These are phyloP conservation scores for Fraxinus cuspidata DNA, from an alignment of 257 asterid genomes.

Conservation along the genomic window DNA sequence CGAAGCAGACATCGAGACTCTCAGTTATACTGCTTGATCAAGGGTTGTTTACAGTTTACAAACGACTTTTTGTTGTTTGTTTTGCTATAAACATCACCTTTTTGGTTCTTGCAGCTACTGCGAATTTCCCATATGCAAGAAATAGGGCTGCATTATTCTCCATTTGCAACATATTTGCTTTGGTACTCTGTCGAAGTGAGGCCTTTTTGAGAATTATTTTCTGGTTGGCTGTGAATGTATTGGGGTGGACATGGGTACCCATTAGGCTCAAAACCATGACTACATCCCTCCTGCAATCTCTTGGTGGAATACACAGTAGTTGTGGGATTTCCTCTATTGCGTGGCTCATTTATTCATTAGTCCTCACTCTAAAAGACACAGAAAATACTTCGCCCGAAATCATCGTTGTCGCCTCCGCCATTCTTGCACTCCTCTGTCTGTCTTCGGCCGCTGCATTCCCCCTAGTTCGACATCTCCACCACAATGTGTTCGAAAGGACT, in stretches of 20 bases:
- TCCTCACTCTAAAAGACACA: slow-evolving; percentile 47
- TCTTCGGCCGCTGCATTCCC: slow-evolving; percentile 70
- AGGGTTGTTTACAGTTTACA: slow-evolving; percentile 77
- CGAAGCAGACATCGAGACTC: slow-evolving; percentile 37
- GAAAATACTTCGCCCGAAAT: slow-evolving; percentile 48
- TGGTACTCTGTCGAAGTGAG: slow-evolving; percentile 70
- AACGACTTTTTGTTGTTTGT: slow-evolving; percentile 55
- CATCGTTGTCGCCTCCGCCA: slow-evolving; percentile 46
- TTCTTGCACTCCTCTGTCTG: slow-evolving; percentile 51
- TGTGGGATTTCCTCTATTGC: slow-evolving; percentile 70
- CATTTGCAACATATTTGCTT: slow-evolving; percentile 55
- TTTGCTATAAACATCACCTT: slow-evolving; percentile 41
- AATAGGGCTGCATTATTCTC: slow-evolving; percentile 51
- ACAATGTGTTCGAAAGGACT: slow-evolving; percentile 65
- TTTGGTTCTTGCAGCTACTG: slow-evolving; percentile 54
- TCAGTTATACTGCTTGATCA: slow-evolving; percentile 74
- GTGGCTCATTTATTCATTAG: slow-evolving; percentile 64
- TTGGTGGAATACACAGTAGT: slow-evolving; percentile 78
- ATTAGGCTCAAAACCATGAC: slow-evolving; percentile 44
- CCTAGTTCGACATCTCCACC: slow-evolving; percentile 79
- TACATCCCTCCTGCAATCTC: slow-evolving; percentile 57
- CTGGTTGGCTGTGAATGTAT: slow-evolving; percentile 57
- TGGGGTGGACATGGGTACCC: slow-evolving; percentile 66
- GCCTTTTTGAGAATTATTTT: slow-evolving; percentile 53
- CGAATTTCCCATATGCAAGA: slow-evolving; percentile 49